A percentile compares a stretch with the other conserved stretches of the same genome.
Evolutionary conservation across 164 flowering plant species (phyloP).

Genomic region (Santalum album): DNA sequence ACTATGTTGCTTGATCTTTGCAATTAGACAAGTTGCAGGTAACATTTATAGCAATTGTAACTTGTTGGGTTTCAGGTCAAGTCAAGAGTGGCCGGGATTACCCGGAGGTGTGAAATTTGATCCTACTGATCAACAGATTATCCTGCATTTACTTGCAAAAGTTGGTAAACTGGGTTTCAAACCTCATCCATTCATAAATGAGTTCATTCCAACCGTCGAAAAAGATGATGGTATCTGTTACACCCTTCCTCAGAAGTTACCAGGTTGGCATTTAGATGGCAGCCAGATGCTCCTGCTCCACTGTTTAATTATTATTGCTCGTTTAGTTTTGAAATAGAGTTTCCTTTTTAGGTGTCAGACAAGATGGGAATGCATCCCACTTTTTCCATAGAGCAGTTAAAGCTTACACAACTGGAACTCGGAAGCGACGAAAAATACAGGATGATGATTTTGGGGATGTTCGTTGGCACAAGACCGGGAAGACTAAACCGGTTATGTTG

Average conservation of each 20-base stretch:
- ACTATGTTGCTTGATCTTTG: too few species aligned
- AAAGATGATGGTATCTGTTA: constrained; percentile 84
- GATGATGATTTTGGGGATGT: constrained; percentile 65
- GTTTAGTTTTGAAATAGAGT: not conserved
- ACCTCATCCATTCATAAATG: constrained; percentile 77
- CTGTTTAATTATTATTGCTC: not conserved
- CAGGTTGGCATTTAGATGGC: constrained; percentile 32
- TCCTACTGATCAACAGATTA: constrained; percentile 84
- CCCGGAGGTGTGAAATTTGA: constrained; percentile 94
- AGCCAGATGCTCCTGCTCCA: not conserved
- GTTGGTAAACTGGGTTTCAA: constrained; percentile 34
- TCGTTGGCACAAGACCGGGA: constrained; percentile 98
- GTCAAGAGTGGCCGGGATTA: constrained; percentile 79
- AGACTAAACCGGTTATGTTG: constrained; percentile 71
- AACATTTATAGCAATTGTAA: not conserved
- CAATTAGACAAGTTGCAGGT: not conserved
- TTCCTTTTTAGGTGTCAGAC: constrained; percentile 67
- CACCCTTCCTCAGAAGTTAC: constrained; percentile 77
- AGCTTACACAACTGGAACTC: constrained; percentile 82
- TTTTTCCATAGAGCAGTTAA: constrained; percentile 88
- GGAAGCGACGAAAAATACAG: constrained; percentile 88
- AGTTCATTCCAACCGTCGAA: constrained; percentile 69
- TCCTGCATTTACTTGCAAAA: constrained; percentile 80
- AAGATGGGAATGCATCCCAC: constrained; percentile 82
- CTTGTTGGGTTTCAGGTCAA: constrained; percentile 18